Evolutionary conservation across 805 yeast genomes (phyloP), one percentile per base, ranked within the genome.

Genomic region (Danielia oregonensis): DNA sequence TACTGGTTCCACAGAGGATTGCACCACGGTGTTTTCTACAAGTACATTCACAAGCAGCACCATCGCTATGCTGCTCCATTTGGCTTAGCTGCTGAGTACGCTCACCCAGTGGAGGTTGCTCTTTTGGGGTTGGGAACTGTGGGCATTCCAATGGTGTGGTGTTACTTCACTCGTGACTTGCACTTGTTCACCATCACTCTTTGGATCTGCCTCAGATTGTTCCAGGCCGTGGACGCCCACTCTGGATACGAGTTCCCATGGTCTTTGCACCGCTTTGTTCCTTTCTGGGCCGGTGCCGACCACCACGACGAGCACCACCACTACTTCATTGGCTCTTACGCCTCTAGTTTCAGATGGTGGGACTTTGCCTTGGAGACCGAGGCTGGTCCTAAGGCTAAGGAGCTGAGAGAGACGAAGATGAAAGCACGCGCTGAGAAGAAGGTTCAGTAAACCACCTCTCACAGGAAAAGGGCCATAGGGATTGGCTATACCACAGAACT

Each of bases 241-340:
- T 88, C 97, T 9, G 98, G 97, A 39, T 93, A 91, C 64, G 97
- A 91, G 59, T 91, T 91, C 78, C 97, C 98, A 44, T 81, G 94
- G 86, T 86, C 96, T 4, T 72, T 91, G 55, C 93, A 87, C 65
- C 87, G 88, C 58, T 79, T 91, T 64, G 59, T 91, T 42, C 97
- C 97, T 31, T 76, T 93, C 66, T 89, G 97, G 97, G 95, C 97
- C 4, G 97, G 97, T 47, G 96, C 97, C 15, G 96, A 86, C 54
- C 97, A 91, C 64, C 97, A 91, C 60, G 98, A 91, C 63, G 86
- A 86, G 64, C 98, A 91, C 59, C 98, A 91, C 61, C 95, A 86
- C 60, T 88, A 83, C 68, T 91, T 91, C 65, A 84, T 87, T 51
- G 97, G 97, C 48, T 88, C 89, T 64, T 91, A 87, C 61, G 93